A percentile compares a stretch with the other conserved stretches of the same genome.
Conservation (phyloP, 495 filamentous ascomycete species). For the Venustampulla echinocandica region DNA sequence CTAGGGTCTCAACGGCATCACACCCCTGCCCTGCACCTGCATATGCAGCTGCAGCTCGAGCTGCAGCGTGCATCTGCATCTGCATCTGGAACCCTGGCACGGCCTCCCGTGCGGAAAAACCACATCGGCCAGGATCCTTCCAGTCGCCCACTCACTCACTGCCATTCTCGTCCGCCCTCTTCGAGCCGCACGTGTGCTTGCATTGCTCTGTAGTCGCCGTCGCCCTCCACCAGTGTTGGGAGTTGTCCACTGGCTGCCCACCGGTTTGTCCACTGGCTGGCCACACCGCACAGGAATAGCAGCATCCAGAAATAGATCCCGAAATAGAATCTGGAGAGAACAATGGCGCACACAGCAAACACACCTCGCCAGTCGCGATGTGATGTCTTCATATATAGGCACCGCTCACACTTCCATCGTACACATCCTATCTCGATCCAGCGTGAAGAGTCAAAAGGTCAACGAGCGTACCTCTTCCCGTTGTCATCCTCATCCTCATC, state of each 20-base stretch:
- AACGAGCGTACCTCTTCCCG: conserved; percentile 12
- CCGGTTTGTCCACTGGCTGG: neutral
- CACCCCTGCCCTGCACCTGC: neutral
- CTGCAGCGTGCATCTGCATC: neutral
- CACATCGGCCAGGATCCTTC: neutral
- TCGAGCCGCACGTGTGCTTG: conserved; percentile 22
- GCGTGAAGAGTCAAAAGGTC: conserved; percentile 17
- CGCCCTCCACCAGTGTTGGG: conserved; percentile 8
- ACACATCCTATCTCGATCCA: no score
- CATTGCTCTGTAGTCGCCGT: neutral
- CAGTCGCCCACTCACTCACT: neutral
- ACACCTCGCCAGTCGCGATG: neutral
- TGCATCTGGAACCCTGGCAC: neutral
- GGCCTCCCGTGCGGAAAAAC: no score
- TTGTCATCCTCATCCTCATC: conserved; percentile 8
- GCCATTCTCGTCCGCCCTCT: neutral
- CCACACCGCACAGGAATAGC: conserved; percentile 11
- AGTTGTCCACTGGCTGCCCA: no score
- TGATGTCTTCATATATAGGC: conserved; percentile 19
- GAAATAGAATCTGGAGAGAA: conserved; percentile 17
- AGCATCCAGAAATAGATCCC: conserved; percentile 12
- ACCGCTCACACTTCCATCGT: conserved; percentile 9
- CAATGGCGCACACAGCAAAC: conserved; percentile 11
- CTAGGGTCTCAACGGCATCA: neutral
- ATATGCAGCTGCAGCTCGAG: neutral